A percentile compares a stretch with the other conserved stretches of the same genome.
Evolutionary conservation across 139 green algal species (phyloP).

Genomic region (Chlamydomonas schloesseri): DNA sequence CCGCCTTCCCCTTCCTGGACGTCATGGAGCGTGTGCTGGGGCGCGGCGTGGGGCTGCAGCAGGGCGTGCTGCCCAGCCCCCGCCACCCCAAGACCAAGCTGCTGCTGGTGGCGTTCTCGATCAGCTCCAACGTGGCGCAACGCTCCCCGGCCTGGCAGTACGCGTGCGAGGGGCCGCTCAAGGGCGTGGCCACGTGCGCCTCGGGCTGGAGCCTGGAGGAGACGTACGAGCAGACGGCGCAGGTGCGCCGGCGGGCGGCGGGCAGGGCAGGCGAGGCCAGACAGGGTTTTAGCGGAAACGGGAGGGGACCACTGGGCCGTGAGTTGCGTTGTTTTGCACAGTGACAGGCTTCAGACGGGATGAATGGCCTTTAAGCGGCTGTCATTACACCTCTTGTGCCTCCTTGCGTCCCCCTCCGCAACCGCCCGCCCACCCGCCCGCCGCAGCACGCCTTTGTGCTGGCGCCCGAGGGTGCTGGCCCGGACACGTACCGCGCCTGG

Average conservation of each 20-base stretch:
- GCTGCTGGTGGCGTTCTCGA: not conserved
- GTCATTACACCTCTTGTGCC: too few relatives aligned
- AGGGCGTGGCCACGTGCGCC: not conserved
- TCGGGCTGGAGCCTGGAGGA: not conserved
- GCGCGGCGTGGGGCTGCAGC: not conserved
- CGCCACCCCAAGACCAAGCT: not conserved
- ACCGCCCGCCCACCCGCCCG: too few relatives aligned
- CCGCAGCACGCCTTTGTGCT: not conserved
- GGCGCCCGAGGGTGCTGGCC: not conserved
- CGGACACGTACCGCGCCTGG: not conserved
- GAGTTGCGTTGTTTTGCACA: too few relatives aligned
- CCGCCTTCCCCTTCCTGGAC: not conserved
- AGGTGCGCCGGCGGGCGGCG: too few relatives aligned
- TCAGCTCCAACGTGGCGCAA: not conserved
- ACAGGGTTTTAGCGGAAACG: too few relatives aligned
- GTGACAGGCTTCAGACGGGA: too few relatives aligned
- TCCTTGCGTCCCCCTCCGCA: too few relatives aligned
- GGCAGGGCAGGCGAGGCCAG: too few relatives aligned
- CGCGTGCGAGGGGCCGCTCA: conserved; percentile 3
- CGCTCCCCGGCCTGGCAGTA: not conserved
- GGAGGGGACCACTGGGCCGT: too few relatives aligned
- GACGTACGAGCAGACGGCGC: not conserved
- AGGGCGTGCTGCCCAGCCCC: not conserved
- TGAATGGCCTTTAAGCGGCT: too few relatives aligned
- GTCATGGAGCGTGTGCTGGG: not conserved